Evolutionary conservation across 1,284 basidiomycete species (phyloP).

Genomic region (Leccinum ponderosum): DNA sequence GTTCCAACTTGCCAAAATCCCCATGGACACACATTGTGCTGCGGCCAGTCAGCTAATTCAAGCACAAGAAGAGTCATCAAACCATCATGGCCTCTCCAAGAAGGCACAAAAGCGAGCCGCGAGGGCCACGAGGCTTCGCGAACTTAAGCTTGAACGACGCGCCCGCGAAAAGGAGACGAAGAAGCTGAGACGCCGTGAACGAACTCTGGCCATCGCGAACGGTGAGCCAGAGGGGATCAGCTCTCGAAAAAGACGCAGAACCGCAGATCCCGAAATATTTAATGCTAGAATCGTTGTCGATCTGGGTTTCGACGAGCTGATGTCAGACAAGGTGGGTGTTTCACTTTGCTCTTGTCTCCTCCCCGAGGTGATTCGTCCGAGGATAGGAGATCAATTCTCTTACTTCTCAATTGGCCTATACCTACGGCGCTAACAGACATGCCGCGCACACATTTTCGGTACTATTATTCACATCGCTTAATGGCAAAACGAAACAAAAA

Average conservation of each 20-base stretch:
- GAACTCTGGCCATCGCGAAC: constrained; percentile 55
- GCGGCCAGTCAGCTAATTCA: constrained; percentile 9
- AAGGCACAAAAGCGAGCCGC: constrained; percentile 79
- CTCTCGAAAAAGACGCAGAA: constrained; percentile 46
- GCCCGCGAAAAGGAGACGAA: constrained; percentile 71
- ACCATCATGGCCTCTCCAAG: constrained; percentile 60
- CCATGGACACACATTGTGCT: constrained; percentile 18
- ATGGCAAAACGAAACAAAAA: constrained; percentile 66
- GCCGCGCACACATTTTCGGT: constrained; percentile 69
- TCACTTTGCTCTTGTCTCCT: constrained; percentile 17
- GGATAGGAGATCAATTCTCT: constrained; percentile 86
- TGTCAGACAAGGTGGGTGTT: constrained; percentile 85
- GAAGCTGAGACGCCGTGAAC: constrained; percentile 62
- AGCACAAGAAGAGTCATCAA: constrained; percentile 14
- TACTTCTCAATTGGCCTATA: constrained; percentile 84
- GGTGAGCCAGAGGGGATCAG: constrained; percentile 51
- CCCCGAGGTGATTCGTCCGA: constrained; percentile 16
- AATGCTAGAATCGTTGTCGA: constrained; percentile 84
- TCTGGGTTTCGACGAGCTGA: constrained; percentile 91
- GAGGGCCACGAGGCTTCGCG: constrained; percentile 64
- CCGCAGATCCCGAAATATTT: constrained; percentile 49
- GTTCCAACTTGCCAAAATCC: constrained; percentile 4
- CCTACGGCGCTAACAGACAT: constrained; percentile 84
- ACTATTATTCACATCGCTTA: constrained; percentile 79
- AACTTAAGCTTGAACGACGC: constrained; percentile 73